Conservation (phyloP, 2,329 filamentous ascomycete species). For the Paecilomyces variotii region DNA sequence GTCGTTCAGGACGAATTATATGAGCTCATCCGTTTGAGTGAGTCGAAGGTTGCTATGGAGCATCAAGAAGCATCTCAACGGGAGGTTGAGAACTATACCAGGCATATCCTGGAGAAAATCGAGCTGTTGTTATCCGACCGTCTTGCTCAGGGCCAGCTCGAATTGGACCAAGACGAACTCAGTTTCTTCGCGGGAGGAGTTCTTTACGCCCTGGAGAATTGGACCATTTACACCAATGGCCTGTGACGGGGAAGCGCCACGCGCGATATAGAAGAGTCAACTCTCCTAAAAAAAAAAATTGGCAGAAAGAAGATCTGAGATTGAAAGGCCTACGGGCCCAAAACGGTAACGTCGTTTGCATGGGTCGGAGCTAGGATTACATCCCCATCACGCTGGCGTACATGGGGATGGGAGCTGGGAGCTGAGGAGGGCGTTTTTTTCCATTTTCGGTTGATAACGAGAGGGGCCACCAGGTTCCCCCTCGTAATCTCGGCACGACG, state of each 20-base stretch:
- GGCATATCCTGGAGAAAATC: constrained; percentile 23
- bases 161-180: constrained; percentile 28
- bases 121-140: constrained; percentile 28
- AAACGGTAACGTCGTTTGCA: background rate
- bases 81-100: constrained; percentile 8
- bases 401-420: background rate
- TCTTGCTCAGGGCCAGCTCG: constrained; percentile 20
- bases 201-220: constrained; percentile 22
- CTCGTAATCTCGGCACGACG: background rate
- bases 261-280: background rate
- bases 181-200: constrained; percentile 34
- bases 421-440: background rate
- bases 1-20: constrained; percentile 28
- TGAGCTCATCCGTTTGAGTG: constrained; percentile 21
- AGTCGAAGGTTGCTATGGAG: constrained; percentile 11
- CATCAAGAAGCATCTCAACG: constrained; percentile 5
- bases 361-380: background rate
- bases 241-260: background rate
- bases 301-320: background rate
- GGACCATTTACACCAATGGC: constrained; percentile 6
- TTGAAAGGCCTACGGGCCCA: background rate
- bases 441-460: background rate
- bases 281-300: background rate
- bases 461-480: background rate
- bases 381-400: background rate